Evolutionary conservation across 352 stramenopile genomes (phyloP), one percentile per base, ranked within the genome.

Genomic region (Blastocystis sp.): DNA sequence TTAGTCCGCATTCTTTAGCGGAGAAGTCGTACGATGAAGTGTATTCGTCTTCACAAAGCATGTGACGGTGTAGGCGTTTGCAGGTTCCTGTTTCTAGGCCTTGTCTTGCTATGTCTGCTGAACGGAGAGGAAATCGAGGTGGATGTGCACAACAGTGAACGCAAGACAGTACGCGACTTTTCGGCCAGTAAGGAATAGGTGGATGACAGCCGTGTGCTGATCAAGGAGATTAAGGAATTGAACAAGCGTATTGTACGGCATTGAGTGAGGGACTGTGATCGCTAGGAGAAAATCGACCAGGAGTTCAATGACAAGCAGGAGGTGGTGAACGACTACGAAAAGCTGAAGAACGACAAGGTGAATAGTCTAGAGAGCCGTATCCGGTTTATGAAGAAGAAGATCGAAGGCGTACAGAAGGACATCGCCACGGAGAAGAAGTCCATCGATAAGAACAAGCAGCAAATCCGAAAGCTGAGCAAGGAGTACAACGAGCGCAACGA

Each of bases 61-160:
- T 1, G 48, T 41, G 19, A 34, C 53, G 66, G n/a, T 23, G 28
- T 84, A 62, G 45, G 48, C n/a, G 19, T 40, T 7, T 28, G 23
- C n/a, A 21, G 23, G 40, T 69, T 17, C 11, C 21, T 84, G 40
- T 19, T 52, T 2, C 17, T 84, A 19, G 14, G 28, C 34, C 21
- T 67, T 11, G 5, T 34, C 53, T 17, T 69, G 23, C 28, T 17
- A 9, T 1, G 3, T 19, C 19, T 67, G 21, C n/a, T 34, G 4
- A 17, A 9, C 56, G 4, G 23, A 34, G 45, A 84, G 53, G 74
- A 84, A 84, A 61, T 69, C 19, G 74, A 84, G 45, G 56, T 84
- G 19, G 34, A 62, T 59, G 61, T 84, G 21, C 53, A 67, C 2
- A 84, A 84, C 69, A 45, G 40, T 43, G 52, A n/a, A 21, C n/a